A percentile compares a stretch with the other conserved stretches of the same genome.
Evolutionary conservation across 805 yeast species (phyloP).

Genomic region (Kluyveromyces nonfermentans): DNA sequence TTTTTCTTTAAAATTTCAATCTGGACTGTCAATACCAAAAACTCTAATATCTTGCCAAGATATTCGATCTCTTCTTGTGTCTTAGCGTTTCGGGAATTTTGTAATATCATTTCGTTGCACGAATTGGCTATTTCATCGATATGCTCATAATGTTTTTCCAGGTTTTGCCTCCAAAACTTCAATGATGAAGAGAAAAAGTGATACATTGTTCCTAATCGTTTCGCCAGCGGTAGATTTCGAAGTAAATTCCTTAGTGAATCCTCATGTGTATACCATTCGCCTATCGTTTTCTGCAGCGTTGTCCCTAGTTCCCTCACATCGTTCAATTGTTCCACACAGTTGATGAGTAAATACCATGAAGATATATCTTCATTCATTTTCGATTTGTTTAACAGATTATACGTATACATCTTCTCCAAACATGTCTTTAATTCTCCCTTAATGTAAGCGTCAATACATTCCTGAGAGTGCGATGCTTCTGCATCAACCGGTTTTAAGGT

Average conservation of each 20-base stretch:
- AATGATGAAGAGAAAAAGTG: conserved; percentile 1
- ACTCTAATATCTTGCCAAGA: neutral
- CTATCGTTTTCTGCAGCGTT: conserved; percentile 5
- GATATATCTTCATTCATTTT: conserved; percentile 2
- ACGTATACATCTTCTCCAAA: conserved; percentile 14
- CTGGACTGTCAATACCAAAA: conserved; percentile 12
- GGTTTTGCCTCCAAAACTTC: conserved; percentile 1
- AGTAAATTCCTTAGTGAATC: neutral
- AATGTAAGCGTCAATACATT: conserved; percentile 15
- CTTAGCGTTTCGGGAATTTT: neutral
- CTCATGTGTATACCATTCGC: conserved; percentile 6
- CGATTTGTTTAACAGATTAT: conserved; percentile 9
- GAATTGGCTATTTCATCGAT: neutral
- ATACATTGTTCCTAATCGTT: neutral
- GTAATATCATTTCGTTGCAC: conserved; percentile 1
- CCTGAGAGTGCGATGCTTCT: conserved; percentile 3
- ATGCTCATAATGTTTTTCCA: neutral
- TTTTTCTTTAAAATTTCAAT: conserved; percentile 7
- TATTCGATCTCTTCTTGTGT: neutral
- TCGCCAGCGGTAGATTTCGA: neutral
- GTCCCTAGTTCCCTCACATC: neutral
- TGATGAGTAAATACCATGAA: conserved; percentile 10
- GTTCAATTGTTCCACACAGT: neutral
- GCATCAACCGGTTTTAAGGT: neutral
- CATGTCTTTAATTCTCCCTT: conserved; percentile 16